Conservation (phyloP, 192 early-diverging fungal species). For the Coemansia sp. region DNA sequence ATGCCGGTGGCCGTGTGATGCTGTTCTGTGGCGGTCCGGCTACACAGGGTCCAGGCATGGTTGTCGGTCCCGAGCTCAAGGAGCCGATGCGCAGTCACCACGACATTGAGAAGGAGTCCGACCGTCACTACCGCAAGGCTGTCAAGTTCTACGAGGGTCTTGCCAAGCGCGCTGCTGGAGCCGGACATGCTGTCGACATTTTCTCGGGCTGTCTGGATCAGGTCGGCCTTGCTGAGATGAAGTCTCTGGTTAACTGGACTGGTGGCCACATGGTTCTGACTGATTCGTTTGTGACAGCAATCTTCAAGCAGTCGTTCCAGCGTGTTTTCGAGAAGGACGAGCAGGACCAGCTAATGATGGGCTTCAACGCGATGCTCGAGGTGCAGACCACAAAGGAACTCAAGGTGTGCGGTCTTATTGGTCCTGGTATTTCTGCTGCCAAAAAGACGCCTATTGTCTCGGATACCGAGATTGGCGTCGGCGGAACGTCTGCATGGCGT, state of each 20-base stretch:
- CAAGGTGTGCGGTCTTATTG: conserved; percentile 94
- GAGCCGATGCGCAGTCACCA: conserved; percentile 98
- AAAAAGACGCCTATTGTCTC: conserved; percentile 89
- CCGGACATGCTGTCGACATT: conserved; percentile 92
- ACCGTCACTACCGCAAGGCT: conserved; percentile 91
- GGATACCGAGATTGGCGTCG: conserved; percentile 98
- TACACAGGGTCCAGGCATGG: conserved; percentile 94
- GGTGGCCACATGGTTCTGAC: conserved; percentile 93
- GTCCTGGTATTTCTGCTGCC: conserved; percentile 87
- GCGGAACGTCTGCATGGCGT: conserved; percentile 94
- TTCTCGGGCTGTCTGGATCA: conserved; percentile 99
- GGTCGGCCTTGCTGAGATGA: conserved; percentile 96
- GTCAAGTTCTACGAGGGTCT: conserved; percentile 92
- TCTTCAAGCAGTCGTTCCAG: conserved; percentile 99
- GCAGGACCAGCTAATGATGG: conserved; percentile 87
- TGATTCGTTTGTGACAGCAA: conserved; percentile 91
- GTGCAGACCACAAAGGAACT: conserved; percentile 96
- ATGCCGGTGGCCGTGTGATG: conserved; percentile 90
- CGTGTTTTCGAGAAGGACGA: conserved; percentile 90
- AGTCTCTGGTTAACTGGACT: conserved; percentile 79
- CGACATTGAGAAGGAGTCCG: conserved; percentile 94
- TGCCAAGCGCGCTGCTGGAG: conserved; percentile 80
- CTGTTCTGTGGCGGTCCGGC: conserved; percentile 89
- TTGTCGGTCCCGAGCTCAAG: conserved; percentile 86
- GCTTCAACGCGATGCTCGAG: conserved; percentile 95